A percentile compares a stretch with the other conserved stretches of the same genome.
These are phyloP conservation scores for Apiotrichum siamense DNA, from an alignment of 1,284 basidiomycete genomes.

Conservation along the genomic window DNA sequence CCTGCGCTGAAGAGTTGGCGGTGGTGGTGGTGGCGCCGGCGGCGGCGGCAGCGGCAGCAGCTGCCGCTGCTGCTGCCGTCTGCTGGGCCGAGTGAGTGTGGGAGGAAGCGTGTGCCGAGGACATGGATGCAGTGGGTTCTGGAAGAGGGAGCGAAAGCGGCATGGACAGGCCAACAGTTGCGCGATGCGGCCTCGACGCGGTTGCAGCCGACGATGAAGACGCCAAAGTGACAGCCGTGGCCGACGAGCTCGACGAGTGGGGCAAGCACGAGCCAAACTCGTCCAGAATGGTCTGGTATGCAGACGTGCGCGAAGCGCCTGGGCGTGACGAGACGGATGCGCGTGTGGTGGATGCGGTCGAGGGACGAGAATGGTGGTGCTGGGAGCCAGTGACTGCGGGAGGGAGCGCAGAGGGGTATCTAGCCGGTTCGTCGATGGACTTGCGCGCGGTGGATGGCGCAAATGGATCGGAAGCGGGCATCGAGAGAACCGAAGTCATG, in stretches of 20 bases:
- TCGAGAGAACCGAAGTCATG: constrained; percentile 12
- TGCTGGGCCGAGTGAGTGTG: constrained; percentile 23
- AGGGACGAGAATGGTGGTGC: constrained; percentile 10
- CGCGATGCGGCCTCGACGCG: constrained; percentile 9
- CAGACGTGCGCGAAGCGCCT: constrained; percentile 4
- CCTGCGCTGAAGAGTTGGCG: constrained; percentile 3
- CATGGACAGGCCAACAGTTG: constrained; percentile 26
- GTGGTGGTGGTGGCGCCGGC: no score
- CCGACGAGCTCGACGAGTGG: neutral
- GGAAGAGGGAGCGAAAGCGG: constrained; percentile 24
- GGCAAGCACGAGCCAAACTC: constrained; percentile 19
- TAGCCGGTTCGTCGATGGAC: constrained; percentile 11
- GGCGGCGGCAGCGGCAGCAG: neutral
- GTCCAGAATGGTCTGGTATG: constrained; percentile 14
- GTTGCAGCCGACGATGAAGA: no score
- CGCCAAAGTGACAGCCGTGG: no score
- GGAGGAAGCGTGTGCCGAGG: constrained; percentile 23
- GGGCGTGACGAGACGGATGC: constrained; percentile 14
- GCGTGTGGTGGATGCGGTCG: constrained; percentile 13
- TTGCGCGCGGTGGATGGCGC: constrained; percentile 14
- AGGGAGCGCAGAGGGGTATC: constrained; percentile 12
- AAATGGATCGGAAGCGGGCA: constrained; percentile 18
- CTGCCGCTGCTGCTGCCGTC: constrained; percentile 3
- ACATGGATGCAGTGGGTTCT: constrained; percentile 26
- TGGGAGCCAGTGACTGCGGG: constrained; percentile 6